These are phyloP conservation scores for Ustulina deusta DNA, from an alignment of 2,329 filamentous ascomycete species.

Conservation along the genomic window DNA sequence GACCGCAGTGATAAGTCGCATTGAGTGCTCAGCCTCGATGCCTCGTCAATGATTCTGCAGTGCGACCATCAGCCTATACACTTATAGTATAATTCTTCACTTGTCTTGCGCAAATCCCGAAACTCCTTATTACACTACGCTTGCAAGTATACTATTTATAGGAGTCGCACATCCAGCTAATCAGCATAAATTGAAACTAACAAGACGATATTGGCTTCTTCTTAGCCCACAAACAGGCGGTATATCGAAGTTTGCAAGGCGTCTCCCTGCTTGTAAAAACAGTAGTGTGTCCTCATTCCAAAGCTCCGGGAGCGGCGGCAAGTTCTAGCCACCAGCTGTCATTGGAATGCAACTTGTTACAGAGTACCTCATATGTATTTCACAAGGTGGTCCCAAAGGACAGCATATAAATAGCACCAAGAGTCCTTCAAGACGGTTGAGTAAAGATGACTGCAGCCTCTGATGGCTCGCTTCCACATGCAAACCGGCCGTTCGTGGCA, in stretches of 20 bases:
- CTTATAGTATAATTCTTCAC: background rate
- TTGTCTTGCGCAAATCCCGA: background rate
- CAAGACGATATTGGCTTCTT: background rate
- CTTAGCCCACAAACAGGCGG: background rate
- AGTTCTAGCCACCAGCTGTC: conserved; percentile 28
- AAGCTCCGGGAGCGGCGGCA: background rate
- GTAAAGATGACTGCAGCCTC: background rate
- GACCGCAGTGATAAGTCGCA: conserved; percentile 10
- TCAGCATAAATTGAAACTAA: background rate
- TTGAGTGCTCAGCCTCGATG: conserved; percentile 24
- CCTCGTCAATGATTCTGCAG: conserved; percentile 15
- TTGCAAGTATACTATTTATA: conserved; percentile 18
- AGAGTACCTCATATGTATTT: background rate
- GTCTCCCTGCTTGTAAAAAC: background rate
- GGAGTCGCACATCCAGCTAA: conserved; percentile 1
- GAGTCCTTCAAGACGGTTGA: background rate
- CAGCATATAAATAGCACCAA: background rate
- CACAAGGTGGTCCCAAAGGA: background rate
- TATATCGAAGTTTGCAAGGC: background rate
- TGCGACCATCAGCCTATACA: conserved; percentile 17
- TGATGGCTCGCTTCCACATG: background rate
- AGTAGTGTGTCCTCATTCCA: background rate
- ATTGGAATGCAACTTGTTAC: background rate
- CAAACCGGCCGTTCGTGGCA: background rate
- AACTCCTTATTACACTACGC: background rate